Percentiles rank a stretch among this genome's conserved stretches.
phyloP scores from a whole-genome alignment of 2,329 filamentous ascomycete species.

The Ophiocordyceps unilateralis region DNA sequence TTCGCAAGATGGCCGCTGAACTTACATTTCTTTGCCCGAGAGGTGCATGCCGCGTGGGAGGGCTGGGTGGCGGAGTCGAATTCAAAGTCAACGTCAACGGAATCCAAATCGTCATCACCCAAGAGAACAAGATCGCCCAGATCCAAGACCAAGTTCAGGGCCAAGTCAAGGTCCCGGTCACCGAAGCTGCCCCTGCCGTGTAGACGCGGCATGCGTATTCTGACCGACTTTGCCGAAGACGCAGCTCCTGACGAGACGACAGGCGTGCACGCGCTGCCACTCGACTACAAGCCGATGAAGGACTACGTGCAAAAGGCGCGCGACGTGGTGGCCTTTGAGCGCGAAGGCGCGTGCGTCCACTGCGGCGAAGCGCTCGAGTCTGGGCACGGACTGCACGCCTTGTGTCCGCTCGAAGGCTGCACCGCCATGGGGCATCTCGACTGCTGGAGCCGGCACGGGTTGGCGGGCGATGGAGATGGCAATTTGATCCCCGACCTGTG shows the following conservation, averaged over 20 bases:
- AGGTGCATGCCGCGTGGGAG: constrained; percentile 54
- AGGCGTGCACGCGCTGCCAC: constrained; percentile 33
- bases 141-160: neutral
- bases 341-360: constrained; percentile 35
- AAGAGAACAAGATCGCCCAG: too few species aligned
- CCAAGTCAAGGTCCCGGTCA: neutral
- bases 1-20: constrained; percentile 72
- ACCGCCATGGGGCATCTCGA: constrained; percentile 40
- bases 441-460: constrained; percentile 39
- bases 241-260: constrained; percentile 12
- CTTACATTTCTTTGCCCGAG: constrained; percentile 58
- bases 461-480: constrained; percentile 18
- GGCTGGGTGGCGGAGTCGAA: constrained; percentile 33
- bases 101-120: too few species aligned
- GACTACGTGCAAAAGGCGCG: constrained; percentile 37
- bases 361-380: constrained; percentile 29
- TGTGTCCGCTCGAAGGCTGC: constrained; percentile 36
- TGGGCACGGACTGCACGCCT: constrained; percentile 33
- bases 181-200: constrained; percentile 18
- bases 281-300: constrained; percentile 37
- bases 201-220: constrained; percentile 30
- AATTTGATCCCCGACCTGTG: constrained; percentile 51
- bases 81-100: too few species aligned
- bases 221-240: constrained; percentile 33
- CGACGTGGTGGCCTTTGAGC: constrained; percentile 36